Evolutionary conservation across 306 rosid genomes (phyloP), one percentile per base, ranked within the genome.

Genomic region (Senna siamea): DNA sequence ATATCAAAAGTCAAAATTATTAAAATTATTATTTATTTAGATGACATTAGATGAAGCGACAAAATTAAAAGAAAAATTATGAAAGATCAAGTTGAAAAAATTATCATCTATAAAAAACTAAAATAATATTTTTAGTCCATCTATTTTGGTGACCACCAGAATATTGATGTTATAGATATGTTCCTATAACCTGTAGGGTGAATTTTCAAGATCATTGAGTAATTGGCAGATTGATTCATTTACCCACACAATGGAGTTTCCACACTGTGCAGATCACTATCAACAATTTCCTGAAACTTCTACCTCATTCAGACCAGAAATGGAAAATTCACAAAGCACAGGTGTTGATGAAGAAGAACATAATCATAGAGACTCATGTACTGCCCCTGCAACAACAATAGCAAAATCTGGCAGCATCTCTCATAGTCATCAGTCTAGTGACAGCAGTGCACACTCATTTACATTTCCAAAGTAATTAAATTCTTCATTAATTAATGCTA

Each of bases 391-490:
- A 60, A 55, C 66, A n/a, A 6, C 9, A 9, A 9, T 8, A 44
- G 5, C n/a, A 53, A 80, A 55, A 46, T 83, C 77, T 44, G 55
- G 87, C 46, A 65, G 75, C 23, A 20, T 34, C 57, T 86, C 96
- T 43, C 81, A 26, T n/a, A n/a, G n/a, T 26, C 30, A 62, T 50
- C 74, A 83, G 40, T 86, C 97, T 13, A 86, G 70, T 75, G 80
- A 87, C 82, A 93, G 97, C 88, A 93, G 96, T 68, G 73, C 90
- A 0, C 84, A 76, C 6, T 91, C 98, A 26, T 93, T 93, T 61
- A 70, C 97, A 12, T 93, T 93, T 78, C 98, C 97, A 15, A 53
- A 80, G 98, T 93, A 89, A 82, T 9, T n/a, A n/a, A n/a, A n/a
- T 35, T 73, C 22, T 75, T 20, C 26, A 20, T 48, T 26, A 26